Evolutionary conservation across 257 asterid genomes (phyloP), one percentile per base, ranked within the genome.

Genomic region (Solanum chaucha): DNA sequence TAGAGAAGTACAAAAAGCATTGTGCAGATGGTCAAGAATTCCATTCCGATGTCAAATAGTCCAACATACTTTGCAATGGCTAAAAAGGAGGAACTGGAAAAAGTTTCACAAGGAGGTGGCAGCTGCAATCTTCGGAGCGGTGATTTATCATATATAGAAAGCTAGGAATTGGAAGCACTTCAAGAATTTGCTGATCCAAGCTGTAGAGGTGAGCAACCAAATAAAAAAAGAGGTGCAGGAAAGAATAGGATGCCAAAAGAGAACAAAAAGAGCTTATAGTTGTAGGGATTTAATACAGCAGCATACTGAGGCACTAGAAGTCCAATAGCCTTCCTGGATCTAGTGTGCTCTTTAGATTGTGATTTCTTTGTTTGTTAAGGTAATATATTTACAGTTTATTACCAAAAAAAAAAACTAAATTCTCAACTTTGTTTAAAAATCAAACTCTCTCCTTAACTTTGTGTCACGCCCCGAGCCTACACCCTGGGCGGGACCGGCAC

Each of bases 171-270:
- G 32, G 3, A 64, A n/a, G 3, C 6, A 64, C 2, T 64, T 64
- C 28, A 20, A 1, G 32, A 64, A 64, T 9, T 1, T 22, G 8
- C 2, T 64, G 15, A 2, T 64, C 6, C 14, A 1, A 20, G 13
- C 1, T 10, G 70, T 8, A 8, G 30, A n/a, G 13, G 70, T n/a
- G 32, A 61, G 11, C 5, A n/a, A 8, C 3, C 15, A n/a, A n/a
- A n/a, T 61, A 30, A 9, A 4, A 61, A n/a, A 22, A 10, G 15
- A 61, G 70, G 30, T 61, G 0, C 11, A 61, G 70, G 10, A 30
- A 30, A 30, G n/a, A n/a, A n/a, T n/a, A n/a, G n/a, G n/a, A n/a
- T n/a, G n/a, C 2, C 2, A 3, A 1, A 30, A 3, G 0, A 30
- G 6, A 36, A 36, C 6, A 36, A 36, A 36, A 36, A 8, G 6